These are phyloP conservation scores for Phytophthora cryptogea DNA, from an alignment of 352 stramenopile species.

Conservation along the genomic window DNA sequence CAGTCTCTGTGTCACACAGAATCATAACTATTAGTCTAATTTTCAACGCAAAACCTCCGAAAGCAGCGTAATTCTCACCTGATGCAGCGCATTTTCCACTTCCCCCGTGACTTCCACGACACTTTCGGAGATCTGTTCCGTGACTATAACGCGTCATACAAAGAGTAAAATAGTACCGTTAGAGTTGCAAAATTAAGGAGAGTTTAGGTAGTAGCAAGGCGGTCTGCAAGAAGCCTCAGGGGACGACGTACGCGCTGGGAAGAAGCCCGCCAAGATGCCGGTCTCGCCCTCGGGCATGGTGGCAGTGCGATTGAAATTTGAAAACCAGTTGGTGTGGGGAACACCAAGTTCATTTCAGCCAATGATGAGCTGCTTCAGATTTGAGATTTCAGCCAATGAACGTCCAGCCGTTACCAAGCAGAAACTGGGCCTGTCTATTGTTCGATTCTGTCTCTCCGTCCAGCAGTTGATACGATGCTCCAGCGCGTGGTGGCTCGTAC, in stretches of 20 bases:
- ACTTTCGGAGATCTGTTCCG: slow-evolving; percentile 47
- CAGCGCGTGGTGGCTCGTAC: slow-evolving; percentile 15
- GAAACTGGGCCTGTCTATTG: slow-evolving; percentile 17
- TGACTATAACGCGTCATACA: slow-evolving; percentile 35
- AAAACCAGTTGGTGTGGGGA: slow-evolving; percentile 15
- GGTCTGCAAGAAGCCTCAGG: background rate
- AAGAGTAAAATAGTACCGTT: background rate
- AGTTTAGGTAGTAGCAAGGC: background rate
- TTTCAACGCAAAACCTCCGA: background rate
- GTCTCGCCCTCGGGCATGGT: slow-evolving; percentile 27
- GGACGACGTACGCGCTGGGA: slow-evolving; percentile 53
- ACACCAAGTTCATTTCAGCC: slow-evolving; percentile 7
- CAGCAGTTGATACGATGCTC: slow-evolving; percentile 26
- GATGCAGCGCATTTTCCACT: slow-evolving; percentile 71
- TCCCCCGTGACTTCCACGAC: slow-evolving; percentile 59
- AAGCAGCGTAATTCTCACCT: slow-evolving; percentile 32
- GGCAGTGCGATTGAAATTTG: slow-evolving; percentile 6
- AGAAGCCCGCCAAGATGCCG: slow-evolving; percentile 56
- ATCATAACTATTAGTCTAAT: background rate
- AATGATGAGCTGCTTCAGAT: no score
- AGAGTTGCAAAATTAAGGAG: background rate
- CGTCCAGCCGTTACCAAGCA: slow-evolving; percentile 6
- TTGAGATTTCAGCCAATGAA: slow-evolving; percentile 18
- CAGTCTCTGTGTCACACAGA: slow-evolving; percentile 32
- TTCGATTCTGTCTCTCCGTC: slow-evolving; percentile 14